phyloP scores from a whole-genome alignment of 2,329 filamentous ascomycete species.

The Acrodontium crateriforme region DNA sequence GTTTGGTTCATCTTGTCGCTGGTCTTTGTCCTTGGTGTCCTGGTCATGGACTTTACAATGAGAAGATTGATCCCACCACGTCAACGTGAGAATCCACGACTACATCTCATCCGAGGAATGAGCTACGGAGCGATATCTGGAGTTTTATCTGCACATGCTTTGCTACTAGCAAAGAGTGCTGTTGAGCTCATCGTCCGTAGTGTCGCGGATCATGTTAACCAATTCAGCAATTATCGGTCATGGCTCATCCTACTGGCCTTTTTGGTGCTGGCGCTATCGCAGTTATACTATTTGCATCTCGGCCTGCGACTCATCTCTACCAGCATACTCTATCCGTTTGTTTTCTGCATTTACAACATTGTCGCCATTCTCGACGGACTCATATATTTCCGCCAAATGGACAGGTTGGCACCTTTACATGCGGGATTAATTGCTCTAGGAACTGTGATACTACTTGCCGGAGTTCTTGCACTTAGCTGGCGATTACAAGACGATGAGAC shows the following conservation, averaged over 20 bases:
- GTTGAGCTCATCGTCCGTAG: slow-evolving; percentile 88
- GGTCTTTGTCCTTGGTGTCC: slow-evolving; percentile 55
- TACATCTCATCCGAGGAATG: slow-evolving; percentile 62
- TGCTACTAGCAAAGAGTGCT: slow-evolving; percentile 89
- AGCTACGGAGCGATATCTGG: slow-evolving; percentile 79
- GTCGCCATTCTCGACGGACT: slow-evolving; percentile 93
- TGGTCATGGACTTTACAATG: slow-evolving; percentile 43
- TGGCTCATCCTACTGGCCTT: slow-evolving; percentile 82
- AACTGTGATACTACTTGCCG: slow-evolving; percentile 70
- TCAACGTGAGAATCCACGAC: slow-evolving; percentile 20
- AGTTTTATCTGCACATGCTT: slow-evolving; percentile 81
- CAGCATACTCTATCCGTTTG: slow-evolving; percentile 86
- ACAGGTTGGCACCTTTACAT: slow-evolving; percentile 60
- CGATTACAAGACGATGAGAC: slow-evolving; percentile 64
- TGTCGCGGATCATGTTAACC: slow-evolving; percentile 70
- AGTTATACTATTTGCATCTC: slow-evolving; percentile 89
- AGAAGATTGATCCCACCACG: slow-evolving; percentile 16
- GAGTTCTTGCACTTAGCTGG: slow-evolving; percentile 88
- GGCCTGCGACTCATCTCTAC: slow-evolving; percentile 92
- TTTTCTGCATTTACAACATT: slow-evolving; percentile 99
- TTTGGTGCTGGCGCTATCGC: slow-evolving; percentile 66
- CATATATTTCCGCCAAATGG: slow-evolving; percentile 88
- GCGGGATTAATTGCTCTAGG: slow-evolving; percentile 75
- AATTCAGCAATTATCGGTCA: slow-evolving; percentile 90
- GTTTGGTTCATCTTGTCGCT: slow-evolving; percentile 78